phyloP scores from a whole-genome alignment of 2,329 filamentous ascomycete genomes.

The Bipolaris cookei region DNA sequence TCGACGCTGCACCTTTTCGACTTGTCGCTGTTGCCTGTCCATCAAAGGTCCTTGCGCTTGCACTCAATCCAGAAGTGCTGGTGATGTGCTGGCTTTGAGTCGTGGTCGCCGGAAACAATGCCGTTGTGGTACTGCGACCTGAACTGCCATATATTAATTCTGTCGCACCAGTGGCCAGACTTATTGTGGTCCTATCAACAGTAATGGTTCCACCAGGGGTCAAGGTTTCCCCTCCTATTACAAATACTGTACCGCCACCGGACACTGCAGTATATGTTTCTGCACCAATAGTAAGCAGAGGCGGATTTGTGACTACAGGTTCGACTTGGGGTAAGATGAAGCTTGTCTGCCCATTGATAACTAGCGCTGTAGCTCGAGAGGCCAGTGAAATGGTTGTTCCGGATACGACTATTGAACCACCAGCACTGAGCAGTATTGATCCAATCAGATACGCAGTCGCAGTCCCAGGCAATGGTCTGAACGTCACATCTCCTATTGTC shows the following conservation, averaged over 20 bases:
- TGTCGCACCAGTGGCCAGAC: slow-evolving; percentile 46
- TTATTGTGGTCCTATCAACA: slow-evolving; percentile 42
- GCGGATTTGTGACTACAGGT: slow-evolving; percentile 32
- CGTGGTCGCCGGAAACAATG: slow-evolving; percentile 50
- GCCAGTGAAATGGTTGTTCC: slow-evolving; percentile 42
- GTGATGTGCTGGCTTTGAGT: slow-evolving; percentile 25
- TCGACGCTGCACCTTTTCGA: slow-evolving; percentile 7
- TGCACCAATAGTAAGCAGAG: slow-evolving; percentile 42
- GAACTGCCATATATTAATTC: slow-evolving; percentile 46
- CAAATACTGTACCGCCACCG: slow-evolving; percentile 41
- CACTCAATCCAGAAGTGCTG: slow-evolving; percentile 18
- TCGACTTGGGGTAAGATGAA: slow-evolving; percentile 33
- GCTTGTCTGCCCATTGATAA: slow-evolving; percentile 45
- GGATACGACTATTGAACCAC: slow-evolving; percentile 40
- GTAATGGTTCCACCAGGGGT: slow-evolving; percentile 48
- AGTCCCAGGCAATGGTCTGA: slow-evolving; percentile 37
- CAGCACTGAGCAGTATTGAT: slow-evolving; percentile 48
- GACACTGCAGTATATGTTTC: slow-evolving; percentile 37
- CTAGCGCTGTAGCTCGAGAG: slow-evolving; percentile 34
- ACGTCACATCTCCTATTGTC: slow-evolving; percentile 38
- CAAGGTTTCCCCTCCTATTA: slow-evolving; percentile 49
- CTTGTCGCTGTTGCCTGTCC: slow-evolving; percentile 20
- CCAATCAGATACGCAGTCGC: slow-evolving; percentile 48
- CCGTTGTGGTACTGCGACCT: slow-evolving; percentile 40
- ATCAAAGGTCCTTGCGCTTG: slow-evolving; percentile 19